Base-by-base conservation (phyloP, 2,329 filamentous ascomycete genomes). In the Proliferodiscus dingleyae region DNA sequence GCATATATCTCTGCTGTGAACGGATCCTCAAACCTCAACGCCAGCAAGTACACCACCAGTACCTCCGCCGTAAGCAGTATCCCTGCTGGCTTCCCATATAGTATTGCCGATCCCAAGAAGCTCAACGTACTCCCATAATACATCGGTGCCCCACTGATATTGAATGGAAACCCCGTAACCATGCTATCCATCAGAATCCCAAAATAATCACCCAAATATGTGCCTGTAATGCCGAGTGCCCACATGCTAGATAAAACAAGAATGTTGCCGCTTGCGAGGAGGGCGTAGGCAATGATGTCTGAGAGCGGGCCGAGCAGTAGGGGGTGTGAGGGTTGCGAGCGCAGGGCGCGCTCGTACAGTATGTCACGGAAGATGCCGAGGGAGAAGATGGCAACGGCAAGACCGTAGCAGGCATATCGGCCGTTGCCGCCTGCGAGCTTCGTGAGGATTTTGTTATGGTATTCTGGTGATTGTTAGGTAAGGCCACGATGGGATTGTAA, bases 131-230 rank as follows among this genome's bases (percentile, higher is more conserved):
- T 89, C 47, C 93, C 93, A 71, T 89, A 87, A 74, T 98, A 98
- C 93, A 98, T 98, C 52, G 93, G 93, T 42, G 89, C 85, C 55
- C 81, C 80, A 44, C 85, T 90, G 50, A 97, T 77, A 68, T 87
- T 97, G 77, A 98, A 98, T 2, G 93, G 93, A 65, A 98, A 98
- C 11, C 87, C 85, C 10, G 89, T 95, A 42, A 98, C 90, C 61
- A 91, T 91, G 57, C 85, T 73, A 64, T 97, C 91, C 89, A 96
- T 95, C 55, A 98, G 75, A 66, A 97, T 96, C 58, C 93, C 93
- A 65, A 97, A 98, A 75, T 98, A 98, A 72, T 98, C 93, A 58
- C 93, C 93, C 28, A 98, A 75, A 66, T 96, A 98, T 29, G 93
- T 98, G 52, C 93, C 93, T 1, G 89, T 96, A 61, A 98, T 81